These are phyloP conservation scores for Phaeosphaeriaceae sp. DNA, from an alignment of 2,329 filamentous ascomycete species.

Conservation along the genomic window DNA sequence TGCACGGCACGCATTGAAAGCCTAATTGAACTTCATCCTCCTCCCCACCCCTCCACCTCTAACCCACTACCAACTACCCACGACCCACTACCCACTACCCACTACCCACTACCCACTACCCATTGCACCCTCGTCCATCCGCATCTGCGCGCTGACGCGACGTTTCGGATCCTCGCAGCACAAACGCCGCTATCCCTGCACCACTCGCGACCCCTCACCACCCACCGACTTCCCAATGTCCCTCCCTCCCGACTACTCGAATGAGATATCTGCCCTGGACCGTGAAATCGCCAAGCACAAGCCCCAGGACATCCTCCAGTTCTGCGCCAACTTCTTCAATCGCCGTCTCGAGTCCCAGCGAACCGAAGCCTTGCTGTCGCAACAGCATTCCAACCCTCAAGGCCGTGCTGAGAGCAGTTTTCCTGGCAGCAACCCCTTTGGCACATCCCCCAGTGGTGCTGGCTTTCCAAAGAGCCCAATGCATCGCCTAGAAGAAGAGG, in stretches of 20 bases:
- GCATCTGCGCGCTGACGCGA: constrained; percentile 28
- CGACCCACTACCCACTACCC: not conserved
- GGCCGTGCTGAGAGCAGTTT: constrained; percentile 71
- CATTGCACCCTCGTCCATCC: not conserved
- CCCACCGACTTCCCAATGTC: constrained; percentile 44
- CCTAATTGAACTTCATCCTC: constrained; percentile 8
- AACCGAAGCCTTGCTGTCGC: constrained; percentile 60
- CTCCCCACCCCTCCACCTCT: constrained; percentile 3
- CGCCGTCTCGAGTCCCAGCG: constrained; percentile 70
- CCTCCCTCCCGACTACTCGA: constrained; percentile 53
- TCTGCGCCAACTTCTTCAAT: constrained; percentile 72
- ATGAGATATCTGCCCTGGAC: constrained; percentile 69
- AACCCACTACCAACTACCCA: too few species aligned
- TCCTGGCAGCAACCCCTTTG: constrained; percentile 80
- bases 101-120: not conserved
- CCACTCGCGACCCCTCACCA: constrained; percentile 45
- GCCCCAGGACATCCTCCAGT: constrained; percentile 70
- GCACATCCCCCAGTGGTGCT: constrained; percentile 51
- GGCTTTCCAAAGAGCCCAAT: constrained; percentile 57
- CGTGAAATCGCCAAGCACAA: constrained; percentile 64
- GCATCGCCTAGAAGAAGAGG: constrained; percentile 77
- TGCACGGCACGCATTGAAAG: constrained; percentile 4
- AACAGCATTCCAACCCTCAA: constrained; percentile 54
- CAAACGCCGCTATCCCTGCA: constrained; percentile 44
- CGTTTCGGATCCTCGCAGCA: constrained; percentile 37